phyloP scores from a whole-genome alignment of 2,329 filamentous ascomycete species.

The Pseudogymnoascus sp. region DNA sequence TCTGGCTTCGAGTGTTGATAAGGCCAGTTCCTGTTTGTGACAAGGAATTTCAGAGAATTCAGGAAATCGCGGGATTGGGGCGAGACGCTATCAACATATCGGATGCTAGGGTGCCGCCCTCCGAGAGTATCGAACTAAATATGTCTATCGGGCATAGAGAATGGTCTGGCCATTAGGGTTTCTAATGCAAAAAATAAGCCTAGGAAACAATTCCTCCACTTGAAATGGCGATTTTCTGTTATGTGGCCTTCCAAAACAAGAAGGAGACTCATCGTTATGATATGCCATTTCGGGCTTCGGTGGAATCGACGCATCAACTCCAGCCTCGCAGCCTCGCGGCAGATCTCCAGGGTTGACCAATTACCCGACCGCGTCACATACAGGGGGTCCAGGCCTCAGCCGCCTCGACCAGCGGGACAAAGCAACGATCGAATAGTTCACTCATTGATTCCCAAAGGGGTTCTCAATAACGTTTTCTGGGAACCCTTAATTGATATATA shows the following conservation, averaged over 20 bases:
- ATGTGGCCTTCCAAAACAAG: neutral
- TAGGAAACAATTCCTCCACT: neutral
- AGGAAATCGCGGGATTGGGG: neutral
- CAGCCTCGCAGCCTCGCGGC: conserved; percentile 3
- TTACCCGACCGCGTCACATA: neutral
- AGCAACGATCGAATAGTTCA: neutral
- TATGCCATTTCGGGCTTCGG: neutral
- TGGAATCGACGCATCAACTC: neutral
- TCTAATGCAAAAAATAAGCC: neutral
- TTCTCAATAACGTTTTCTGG: conserved; percentile 6
- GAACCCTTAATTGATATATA: neutral
- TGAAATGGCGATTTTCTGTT: neutral
- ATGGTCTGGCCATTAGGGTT: neutral
- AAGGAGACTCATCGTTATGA: neutral
- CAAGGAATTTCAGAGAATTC: conserved; percentile 2
- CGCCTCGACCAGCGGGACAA: neutral
- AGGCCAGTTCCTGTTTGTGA: neutral
- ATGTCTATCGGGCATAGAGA: neutral
- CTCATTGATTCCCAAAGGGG: neutral
- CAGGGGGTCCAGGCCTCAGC: neutral
- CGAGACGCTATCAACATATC: conserved; percentile 6
- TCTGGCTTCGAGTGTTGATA: neutral
- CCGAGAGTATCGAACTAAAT: neutral
- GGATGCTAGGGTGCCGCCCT: conserved; percentile 1
- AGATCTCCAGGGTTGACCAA: neutral